Evolutionary conservation across 176 grass and related monocot species (phyloP).

Genomic region (Pharus latifolius): DNA sequence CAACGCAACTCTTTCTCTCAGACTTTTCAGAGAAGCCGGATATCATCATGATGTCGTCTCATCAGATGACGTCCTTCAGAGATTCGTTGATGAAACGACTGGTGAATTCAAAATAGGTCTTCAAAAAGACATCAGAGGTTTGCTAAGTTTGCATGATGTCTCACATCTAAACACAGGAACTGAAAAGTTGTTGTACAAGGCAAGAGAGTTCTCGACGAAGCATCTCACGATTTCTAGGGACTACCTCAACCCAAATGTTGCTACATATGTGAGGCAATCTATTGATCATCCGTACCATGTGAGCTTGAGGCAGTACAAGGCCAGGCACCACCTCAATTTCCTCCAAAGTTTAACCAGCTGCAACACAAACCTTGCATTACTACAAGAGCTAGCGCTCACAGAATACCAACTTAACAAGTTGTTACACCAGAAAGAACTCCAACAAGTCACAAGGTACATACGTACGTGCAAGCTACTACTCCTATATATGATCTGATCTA

Average conservation of each 20-base stretch:
- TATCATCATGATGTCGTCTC: background rate
- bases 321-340: constrained; percentile 40
- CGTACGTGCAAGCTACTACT: background rate
- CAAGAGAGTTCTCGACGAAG: constrained; percentile 40
- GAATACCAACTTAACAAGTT: constrained; percentile 39
- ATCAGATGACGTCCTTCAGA: constrained; percentile 24
- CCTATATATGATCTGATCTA: too few relatives aligned
- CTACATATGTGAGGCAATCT: constrained; percentile 23
- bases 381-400: constrained; percentile 32
- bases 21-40: constrained; percentile 36
- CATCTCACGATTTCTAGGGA: constrained; percentile 18
- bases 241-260: constrained; percentile 5
- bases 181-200: constrained; percentile 32
- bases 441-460: constrained; percentile 22
- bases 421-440: constrained; percentile 36
- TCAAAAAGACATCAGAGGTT: constrained; percentile 30
- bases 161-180: constrained; percentile 48
- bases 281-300: constrained; percentile 57
- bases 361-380: constrained; percentile 4
- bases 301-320: constrained; percentile 43
- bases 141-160: constrained; percentile 51
- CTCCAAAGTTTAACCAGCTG: background rate
- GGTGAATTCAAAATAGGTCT: constrained; percentile 27
- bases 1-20: constrained; percentile 21
- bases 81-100: background rate